A percentile compares a stretch with the other conserved stretches of the same genome.
Conservation (phyloP, 768 basidiomycete genomes). For the Lentinula edodes region DNA sequence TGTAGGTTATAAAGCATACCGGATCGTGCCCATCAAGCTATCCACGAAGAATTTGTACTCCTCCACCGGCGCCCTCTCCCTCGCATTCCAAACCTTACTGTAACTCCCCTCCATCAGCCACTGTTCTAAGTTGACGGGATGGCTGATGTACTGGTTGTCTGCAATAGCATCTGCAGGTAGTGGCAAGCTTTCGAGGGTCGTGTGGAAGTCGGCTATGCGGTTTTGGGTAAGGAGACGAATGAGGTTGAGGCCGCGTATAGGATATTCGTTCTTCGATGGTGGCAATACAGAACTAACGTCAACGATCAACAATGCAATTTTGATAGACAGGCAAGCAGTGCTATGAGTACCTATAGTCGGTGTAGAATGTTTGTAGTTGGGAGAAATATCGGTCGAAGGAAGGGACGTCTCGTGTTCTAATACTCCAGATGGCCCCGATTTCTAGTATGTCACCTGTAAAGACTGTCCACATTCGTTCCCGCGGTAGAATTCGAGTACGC, state of each 20-base stretch:
- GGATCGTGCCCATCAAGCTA: conserved; percentile 88
- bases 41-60: conserved; percentile 96
- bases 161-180: conserved; percentile 60
- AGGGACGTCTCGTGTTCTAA: conserved; percentile 81
- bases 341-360: conserved; percentile 61
- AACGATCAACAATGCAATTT: neutral
- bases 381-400: conserved; percentile 95
- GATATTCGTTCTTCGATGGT: conserved; percentile 79
- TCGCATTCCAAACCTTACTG: conserved; percentile 95
- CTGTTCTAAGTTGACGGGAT: conserved; percentile 87
- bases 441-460: conserved; percentile 85
- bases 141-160: conserved; percentile 69
- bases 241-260: conserved; percentile 89
- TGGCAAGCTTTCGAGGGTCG: conserved; percentile 86
- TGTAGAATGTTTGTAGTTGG: conserved; percentile 86
- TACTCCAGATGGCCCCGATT: conserved; percentile 92
- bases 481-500: conserved; percentile 21
- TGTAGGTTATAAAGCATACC: conserved; percentile 41
- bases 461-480: neutral
- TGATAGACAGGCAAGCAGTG: neutral
- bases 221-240: conserved; percentile 93
- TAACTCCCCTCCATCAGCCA: conserved; percentile 99
- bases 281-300: conserved; percentile 59
- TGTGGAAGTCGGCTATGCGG: conserved; percentile 97
- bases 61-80: conserved; percentile 86